Conservation (phyloP, 306 rosid species). For the Crotalaria pallida region DNA sequence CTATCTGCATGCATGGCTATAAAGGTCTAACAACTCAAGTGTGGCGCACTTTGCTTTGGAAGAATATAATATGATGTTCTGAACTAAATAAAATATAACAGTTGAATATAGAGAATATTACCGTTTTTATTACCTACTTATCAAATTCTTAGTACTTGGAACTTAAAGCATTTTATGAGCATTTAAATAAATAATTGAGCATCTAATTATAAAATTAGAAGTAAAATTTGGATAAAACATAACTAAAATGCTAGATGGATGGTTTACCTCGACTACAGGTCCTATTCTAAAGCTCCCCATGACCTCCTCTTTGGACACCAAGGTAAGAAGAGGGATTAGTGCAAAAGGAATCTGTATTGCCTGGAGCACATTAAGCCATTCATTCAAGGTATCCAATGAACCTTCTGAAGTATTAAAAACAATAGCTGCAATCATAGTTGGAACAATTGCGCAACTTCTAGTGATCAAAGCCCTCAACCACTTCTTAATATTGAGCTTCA, state of each 20-base stretch:
- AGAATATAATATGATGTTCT: background rate
- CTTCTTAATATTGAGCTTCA: constrained; percentile 56
- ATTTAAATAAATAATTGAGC: background rate
- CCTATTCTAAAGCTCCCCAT: constrained; percentile 72
- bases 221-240: background rate
- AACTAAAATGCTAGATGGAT: background rate
- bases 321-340: constrained; percentile 71
- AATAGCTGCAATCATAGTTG: constrained; percentile 62
- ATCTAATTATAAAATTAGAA: background rate
- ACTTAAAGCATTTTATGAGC: background rate
- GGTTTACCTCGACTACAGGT: constrained; percentile 46
- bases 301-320: constrained; percentile 69
- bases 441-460: constrained; percentile 66
- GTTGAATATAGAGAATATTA: background rate
- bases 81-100: background rate
- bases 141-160: background rate
- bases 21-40: background rate
- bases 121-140: background rate
- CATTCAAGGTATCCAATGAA: constrained; percentile 61
- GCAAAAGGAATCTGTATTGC: constrained; percentile 69
- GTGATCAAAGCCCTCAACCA: constrained; percentile 78
- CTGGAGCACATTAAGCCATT: constrained; percentile 75
- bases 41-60: background rate
- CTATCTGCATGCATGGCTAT: background rate
- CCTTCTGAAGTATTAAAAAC: constrained; percentile 61